Evolutionary conservation across 2,329 filamentous ascomycete genomes (phyloP), one percentile per base, ranked within the genome.

Genomic region (Chrysoporthe austroafricana): DNA sequence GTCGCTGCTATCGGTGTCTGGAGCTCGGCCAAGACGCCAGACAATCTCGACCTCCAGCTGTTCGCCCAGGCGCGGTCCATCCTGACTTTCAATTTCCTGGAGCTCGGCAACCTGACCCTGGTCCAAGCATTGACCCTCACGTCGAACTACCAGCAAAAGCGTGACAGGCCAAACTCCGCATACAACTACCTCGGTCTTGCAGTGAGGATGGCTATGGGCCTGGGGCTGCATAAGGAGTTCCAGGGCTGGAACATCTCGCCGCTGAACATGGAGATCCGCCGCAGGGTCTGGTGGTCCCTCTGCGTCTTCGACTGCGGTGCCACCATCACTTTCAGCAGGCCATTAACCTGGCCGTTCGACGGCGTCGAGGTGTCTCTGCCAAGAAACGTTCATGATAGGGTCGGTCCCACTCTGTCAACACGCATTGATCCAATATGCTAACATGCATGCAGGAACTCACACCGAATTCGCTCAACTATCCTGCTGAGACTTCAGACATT

Each of bases 181-280:
- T 85, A 83, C 70, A 85, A 84, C 70, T 82, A 81, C 57, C 77
- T 83, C 44, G 82, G 82, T 1, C 76, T 84, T 16, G 83, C 82
- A 5, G 77, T 82, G 42, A 76, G 82, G n/a, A 80, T 84, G 77
- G 83, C 81, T 14, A 79, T 84, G 62, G 81, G 82, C 0, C 72
- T 85, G 4, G 83, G 83, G 0, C 75, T 85, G 3, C 83, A 85
- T 69, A 79, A 80, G 32, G 82, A 84, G 64, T 76, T 80, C 46
- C 75, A 73, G 9, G 73, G 71, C 8, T 76, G 74, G 74, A 73
- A 75, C 43, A 79, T 78, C 64, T 72, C 68, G 5, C 73, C 73
- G 3, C 61, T 75, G 50, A 73, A 73, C 44, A 73, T 74, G 72
- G 79, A 80, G 67, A 79, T 79, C 13, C 74, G 79, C 6, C 74